Conservation (phyloP, 73 alveolate species). For the Symbiodinium natans region DNA sequence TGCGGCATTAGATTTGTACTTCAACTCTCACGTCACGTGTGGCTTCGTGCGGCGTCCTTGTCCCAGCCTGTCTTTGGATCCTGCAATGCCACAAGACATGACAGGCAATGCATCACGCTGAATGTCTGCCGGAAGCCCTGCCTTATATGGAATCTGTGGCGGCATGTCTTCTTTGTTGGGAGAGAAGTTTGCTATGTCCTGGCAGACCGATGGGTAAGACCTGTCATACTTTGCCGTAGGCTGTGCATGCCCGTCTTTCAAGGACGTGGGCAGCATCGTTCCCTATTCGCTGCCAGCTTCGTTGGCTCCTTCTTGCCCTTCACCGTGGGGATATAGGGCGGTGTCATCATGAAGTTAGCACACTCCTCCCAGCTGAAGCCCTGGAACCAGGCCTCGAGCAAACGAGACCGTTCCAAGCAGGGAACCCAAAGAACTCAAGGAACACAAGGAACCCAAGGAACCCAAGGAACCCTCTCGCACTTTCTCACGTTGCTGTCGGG, state of each 20-base stretch:
- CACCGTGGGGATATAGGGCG: conserved; percentile 77
- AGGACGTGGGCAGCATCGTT: background rate
- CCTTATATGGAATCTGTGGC: conserved; percentile 79
- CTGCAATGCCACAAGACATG: background rate
- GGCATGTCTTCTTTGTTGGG: conserved; percentile 92
- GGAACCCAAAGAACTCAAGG: no score
- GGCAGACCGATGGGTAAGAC: no score
- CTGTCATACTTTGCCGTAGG: background rate
- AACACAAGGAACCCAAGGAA: no score
- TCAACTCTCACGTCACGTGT: background rate
- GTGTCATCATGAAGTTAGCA: conserved; percentile 67
- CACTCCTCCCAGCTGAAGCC: conserved; percentile 80
- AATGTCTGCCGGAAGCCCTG: background rate
- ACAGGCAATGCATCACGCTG: background rate
- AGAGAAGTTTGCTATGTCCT: conserved; percentile 85
- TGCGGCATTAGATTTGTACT: no score
- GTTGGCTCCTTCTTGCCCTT: conserved; percentile 67
- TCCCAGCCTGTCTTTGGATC: conserved; percentile 92
- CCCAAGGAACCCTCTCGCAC: no score
- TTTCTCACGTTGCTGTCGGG: background rate
- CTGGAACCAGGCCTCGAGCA: conserved; percentile 32
- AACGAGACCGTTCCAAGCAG: background rate
- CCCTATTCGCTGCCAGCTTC: background rate
- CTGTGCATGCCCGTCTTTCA: background rate
- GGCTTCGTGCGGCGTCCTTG: background rate